These are phyloP conservation scores for Hygrophorus russula DNA, from an alignment of 768 basidiomycete species.

Conservation along the genomic window DNA sequence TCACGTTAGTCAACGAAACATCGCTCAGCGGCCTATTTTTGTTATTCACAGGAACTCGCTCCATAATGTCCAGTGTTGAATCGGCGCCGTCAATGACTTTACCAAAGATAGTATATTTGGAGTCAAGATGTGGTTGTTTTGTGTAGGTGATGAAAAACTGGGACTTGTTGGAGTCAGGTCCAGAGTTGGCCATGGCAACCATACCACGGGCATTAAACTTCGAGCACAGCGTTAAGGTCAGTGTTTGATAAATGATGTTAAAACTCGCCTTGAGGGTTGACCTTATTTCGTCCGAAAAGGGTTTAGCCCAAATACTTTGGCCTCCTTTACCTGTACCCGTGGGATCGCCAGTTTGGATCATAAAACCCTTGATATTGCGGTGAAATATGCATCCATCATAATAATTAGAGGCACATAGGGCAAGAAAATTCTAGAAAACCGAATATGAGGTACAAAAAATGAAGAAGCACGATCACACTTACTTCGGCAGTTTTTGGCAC, in stretches of 20 bases:
- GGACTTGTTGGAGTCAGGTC: conserved; percentile 86
- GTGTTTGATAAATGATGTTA: conserved; percentile 7
- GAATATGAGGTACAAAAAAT: conserved; percentile 6
- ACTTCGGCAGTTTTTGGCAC: conserved; percentile 94
- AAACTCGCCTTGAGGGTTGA: conserved; percentile 79
- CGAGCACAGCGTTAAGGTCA: conserved; percentile 12
- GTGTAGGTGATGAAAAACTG: conserved; percentile 87
- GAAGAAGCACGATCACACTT: conserved; percentile 6
- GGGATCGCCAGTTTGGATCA: conserved; percentile 90
- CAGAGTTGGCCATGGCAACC: conserved; percentile 97
- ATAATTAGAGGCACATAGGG: conserved; percentile 81
- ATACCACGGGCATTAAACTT: conserved; percentile 94
- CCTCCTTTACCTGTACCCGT: conserved; percentile 90
- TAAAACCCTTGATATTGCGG: conserved; percentile 92
- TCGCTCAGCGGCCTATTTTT: conserved; percentile 85
- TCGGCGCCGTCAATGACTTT: conserved; percentile 99
- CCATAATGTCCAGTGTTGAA: conserved; percentile 88
- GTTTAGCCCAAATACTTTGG: conserved; percentile 90
- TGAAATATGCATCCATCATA: conserved; percentile 85
- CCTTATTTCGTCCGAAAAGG: conserved; percentile 86
- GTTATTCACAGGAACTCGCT: conserved; percentile 78
- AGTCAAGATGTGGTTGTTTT: conserved; percentile 90
- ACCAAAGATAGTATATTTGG: conserved; percentile 90
- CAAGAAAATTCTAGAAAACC: conserved; percentile 75
- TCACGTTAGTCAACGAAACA: conserved; percentile 72